A percentile compares a stretch with the other conserved stretches of the same genome.
Evolutionary conservation across 2,329 filamentous ascomycete species (phyloP).

Genomic region (Trichophyton benhamiae): DNA sequence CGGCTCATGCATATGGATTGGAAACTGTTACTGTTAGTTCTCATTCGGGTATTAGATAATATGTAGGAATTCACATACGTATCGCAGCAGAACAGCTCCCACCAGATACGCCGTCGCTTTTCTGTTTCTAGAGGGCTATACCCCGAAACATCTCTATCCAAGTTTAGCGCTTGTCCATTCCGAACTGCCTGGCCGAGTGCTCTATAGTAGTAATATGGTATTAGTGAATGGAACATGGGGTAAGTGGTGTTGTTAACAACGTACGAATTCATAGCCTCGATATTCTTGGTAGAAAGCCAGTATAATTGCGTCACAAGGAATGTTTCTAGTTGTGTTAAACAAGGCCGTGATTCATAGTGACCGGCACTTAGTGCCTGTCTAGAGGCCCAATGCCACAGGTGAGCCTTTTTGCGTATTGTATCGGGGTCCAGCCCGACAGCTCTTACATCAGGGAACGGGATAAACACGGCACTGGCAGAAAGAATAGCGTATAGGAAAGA

Average conservation of each 20-base stretch:
- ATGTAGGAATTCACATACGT: slow-evolving; percentile 13
- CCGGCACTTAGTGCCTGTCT: slow-evolving; percentile 21
- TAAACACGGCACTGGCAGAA: slow-evolving; percentile 20
- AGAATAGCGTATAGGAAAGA: slow-evolving; percentile 22
- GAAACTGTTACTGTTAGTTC: slow-evolving; percentile 12
- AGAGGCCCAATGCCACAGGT: slow-evolving; percentile 21
- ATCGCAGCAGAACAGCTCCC: slow-evolving; percentile 18
- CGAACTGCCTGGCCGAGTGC: slow-evolving; percentile 17
- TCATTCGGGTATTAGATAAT: background rate
- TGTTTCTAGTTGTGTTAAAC: slow-evolving; percentile 19
- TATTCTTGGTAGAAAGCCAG: slow-evolving; percentile 23
- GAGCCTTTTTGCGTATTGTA: slow-evolving; percentile 15
- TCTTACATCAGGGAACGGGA: slow-evolving; percentile 17
- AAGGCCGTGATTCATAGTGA: slow-evolving; percentile 20
- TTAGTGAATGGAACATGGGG: background rate
- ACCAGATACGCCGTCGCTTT: slow-evolving; percentile 18
- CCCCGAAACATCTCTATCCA: slow-evolving; percentile 16
- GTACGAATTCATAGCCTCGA: slow-evolving; percentile 24
- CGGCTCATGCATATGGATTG: slow-evolving; percentile 20
- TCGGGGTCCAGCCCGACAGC: slow-evolving; percentile 14
- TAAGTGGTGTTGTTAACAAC: slow-evolving; percentile 2
- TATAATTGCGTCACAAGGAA: slow-evolving; percentile 23
- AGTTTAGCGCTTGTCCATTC: slow-evolving; percentile 17
- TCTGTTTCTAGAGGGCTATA: slow-evolving; percentile 16
- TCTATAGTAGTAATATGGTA: slow-evolving; percentile 4